A percentile compares a stretch with the other conserved stretches of the same genome.
These are phyloP conservation scores for Ophiognomonia clavigignenti-juglandacearum DNA, from an alignment of 2,329 filamentous ascomycete species.

Conservation along the genomic window DNA sequence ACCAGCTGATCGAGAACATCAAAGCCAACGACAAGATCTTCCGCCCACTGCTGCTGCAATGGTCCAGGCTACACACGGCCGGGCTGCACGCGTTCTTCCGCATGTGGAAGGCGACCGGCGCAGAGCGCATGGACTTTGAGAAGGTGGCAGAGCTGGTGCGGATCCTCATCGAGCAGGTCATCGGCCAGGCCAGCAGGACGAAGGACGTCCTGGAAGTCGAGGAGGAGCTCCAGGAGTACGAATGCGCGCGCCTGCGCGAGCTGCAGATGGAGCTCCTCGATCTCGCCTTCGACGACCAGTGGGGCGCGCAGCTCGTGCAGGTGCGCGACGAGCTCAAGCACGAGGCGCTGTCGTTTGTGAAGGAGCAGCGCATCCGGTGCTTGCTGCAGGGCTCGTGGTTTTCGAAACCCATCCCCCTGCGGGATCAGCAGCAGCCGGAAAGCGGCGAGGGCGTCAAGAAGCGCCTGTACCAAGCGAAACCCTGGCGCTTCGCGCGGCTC, in stretches of 20 bases:
- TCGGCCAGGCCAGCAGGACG: slow-evolving; percentile 74
- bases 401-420: slow-evolving; percentile 40
- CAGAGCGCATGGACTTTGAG: slow-evolving; percentile 80
- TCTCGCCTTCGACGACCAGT: slow-evolving; percentile 87
- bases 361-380: slow-evolving; percentile 91
- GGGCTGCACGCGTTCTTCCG: slow-evolving; percentile 84
- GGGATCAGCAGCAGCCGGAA: slow-evolving; percentile 36
- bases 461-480: slow-evolving; percentile 42
- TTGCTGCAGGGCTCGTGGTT: slow-evolving; percentile 91
- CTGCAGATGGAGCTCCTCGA: slow-evolving; percentile 92
- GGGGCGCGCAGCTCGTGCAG: slow-evolving; percentile 84
- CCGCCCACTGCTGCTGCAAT: slow-evolving; percentile 82
- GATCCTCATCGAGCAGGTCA: slow-evolving; percentile 83
- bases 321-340: slow-evolving; percentile 88
- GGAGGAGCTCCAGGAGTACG: slow-evolving; percentile 81
- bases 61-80: slow-evolving; percentile 84
- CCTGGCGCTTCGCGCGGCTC: slow-evolving; percentile 80
- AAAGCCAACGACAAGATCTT: slow-evolving; percentile 84
- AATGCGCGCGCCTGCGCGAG: slow-evolving; percentile 71
- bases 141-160: slow-evolving; percentile 89
- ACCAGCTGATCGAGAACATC: slow-evolving; percentile 67
- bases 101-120: slow-evolving; percentile 86
- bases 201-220: slow-evolving; percentile 85
- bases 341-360: slow-evolving; percentile 92
- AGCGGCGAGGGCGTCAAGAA: slow-evolving; percentile 32